Conservation (phyloP, 2,329 filamentous ascomycete species). For the Botrytis deweyae region DNA sequence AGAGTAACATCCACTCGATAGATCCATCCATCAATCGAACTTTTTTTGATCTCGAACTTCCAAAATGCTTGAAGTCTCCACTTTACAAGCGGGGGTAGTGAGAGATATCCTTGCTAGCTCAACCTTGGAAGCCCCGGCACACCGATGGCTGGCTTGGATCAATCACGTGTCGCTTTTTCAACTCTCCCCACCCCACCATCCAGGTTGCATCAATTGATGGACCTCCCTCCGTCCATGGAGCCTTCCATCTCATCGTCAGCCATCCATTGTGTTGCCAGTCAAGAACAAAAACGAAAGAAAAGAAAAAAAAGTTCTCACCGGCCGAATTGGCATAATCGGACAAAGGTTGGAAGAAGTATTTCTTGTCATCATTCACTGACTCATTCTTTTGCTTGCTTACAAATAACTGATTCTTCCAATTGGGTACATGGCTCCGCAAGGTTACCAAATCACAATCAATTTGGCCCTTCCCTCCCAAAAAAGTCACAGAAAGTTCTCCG, state of each 20-base stretch:
- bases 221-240: neutral
- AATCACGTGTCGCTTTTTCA: neutral
- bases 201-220: neutral
- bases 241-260: neutral
- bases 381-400: neutral
- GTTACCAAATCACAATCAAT: neutral
- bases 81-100: neutral
- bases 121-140: neutral
- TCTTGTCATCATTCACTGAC: neutral
- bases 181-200: neutral
- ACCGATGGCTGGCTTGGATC: neutral
- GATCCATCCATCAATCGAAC: conserved; percentile 2
- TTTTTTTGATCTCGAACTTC: conserved; percentile 4
- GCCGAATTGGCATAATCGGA: neutral
- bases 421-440: neutral
- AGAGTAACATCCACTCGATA: neutral
- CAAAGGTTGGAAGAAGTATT: neutral
- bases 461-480: neutral
- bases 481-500: neutral
- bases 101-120: neutral
- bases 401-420: neutral
- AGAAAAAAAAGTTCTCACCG: neutral
- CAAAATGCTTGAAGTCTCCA: neutral
- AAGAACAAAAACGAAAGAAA: neutral
- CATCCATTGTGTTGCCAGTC: neutral